Base-by-base conservation (phyloP, 352 stramenopile genomes). In the Phytophthora boehmeriae region DNA sequence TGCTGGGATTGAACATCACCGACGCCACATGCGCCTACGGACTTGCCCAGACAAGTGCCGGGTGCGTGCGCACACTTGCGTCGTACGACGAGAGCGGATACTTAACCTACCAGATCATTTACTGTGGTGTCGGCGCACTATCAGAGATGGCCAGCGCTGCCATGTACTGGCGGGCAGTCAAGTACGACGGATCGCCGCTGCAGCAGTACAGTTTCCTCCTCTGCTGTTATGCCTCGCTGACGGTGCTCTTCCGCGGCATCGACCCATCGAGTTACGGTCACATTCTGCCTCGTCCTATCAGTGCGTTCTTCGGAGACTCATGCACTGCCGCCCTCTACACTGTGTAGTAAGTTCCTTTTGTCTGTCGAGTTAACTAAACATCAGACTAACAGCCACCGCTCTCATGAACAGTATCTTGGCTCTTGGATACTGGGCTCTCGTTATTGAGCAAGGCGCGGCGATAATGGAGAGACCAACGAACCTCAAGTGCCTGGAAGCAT, bases 271-370 rank as follows among this genome's bases (percentile, higher is more conserved):
- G 66, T 23, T 79, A 76, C 20, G 63, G 60, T 0, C 57, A 76
- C 35, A 43, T 73, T 16, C 54, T 79, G 25, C 71, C 71, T 2
- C 58, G 61, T 1, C 45, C 66, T 10, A 39, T 79, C 35, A 39
- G 46, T 0, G 55, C 46, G 1, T 74, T 68, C 45, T 54, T 79
- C 22, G 65, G 57, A 8, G 64, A 74, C 38, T 71, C 71, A 5
- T 79, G 71, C 50, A 74, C 71, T 0, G 67, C 67, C 22, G 58
- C 66, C 6, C 49, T 76, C 16, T 76, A 76, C 54, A 70, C 67
- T 1, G 64, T 76, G 16, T 76, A 59, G 62, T 76, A 71, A 60
- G 66, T 78, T 63, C 23, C 11, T 11, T 34, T 11, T 32, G 8
- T n/a, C n/a, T 14, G 27, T 56, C 9, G 20, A 16, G 2, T 38